A percentile compares a stretch with the other conserved stretches of the same genome.
Evolutionary conservation across 2,329 filamentous ascomycete species (phyloP).

Genomic region (Fusarium sp.): DNA sequence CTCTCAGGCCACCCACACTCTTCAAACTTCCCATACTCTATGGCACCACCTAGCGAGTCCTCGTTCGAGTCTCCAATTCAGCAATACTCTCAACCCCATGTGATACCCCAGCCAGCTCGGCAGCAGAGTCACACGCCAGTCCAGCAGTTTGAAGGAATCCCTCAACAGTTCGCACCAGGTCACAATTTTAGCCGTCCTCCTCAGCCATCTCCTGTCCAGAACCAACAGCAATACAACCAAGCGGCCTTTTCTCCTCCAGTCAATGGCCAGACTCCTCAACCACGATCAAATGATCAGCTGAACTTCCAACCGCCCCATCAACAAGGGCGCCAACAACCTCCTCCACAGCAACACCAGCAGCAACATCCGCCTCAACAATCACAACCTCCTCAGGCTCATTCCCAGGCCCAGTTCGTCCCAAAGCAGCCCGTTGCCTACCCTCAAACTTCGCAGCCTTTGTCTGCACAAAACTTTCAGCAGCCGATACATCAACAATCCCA

Average conservation of each 20-base stretch:
- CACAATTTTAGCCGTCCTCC: constrained; percentile 47
- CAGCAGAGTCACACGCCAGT: constrained; percentile 54
- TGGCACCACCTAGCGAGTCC: constrained; percentile 51
- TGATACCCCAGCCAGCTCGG: constrained; percentile 51
- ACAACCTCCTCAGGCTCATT: constrained; percentile 36
- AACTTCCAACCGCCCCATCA: constrained; percentile 45
- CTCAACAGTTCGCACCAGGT: constrained; percentile 46
- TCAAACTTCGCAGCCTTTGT: constrained; percentile 31
- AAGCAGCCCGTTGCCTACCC: constrained; percentile 42
- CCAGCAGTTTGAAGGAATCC: constrained; percentile 51
- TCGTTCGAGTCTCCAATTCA: constrained; percentile 52
- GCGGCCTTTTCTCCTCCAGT: constrained; percentile 45
- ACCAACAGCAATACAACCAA: constrained; percentile 47
- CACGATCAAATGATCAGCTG: constrained; percentile 42
- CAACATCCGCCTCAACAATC: constrained; percentile 37
- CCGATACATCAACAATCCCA: constrained; percentile 40
- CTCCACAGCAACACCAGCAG: constrained; percentile 29
- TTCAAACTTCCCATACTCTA: constrained; percentile 54
- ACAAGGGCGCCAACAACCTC: constrained; percentile 44
- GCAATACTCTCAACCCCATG: constrained; percentile 53
- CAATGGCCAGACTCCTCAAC: constrained; percentile 48
- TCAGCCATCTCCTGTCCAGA: constrained; percentile 51
- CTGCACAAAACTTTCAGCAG: constrained; percentile 42
- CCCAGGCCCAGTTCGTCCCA: constrained; percentile 43
- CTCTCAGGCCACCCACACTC: constrained; percentile 51